Percentiles rank a stretch among this genome's conserved stretches.
These are phyloP conservation scores for Penicillium coffeae DNA, from an alignment of 495 filamentous ascomycete species.

Conservation along the genomic window DNA sequence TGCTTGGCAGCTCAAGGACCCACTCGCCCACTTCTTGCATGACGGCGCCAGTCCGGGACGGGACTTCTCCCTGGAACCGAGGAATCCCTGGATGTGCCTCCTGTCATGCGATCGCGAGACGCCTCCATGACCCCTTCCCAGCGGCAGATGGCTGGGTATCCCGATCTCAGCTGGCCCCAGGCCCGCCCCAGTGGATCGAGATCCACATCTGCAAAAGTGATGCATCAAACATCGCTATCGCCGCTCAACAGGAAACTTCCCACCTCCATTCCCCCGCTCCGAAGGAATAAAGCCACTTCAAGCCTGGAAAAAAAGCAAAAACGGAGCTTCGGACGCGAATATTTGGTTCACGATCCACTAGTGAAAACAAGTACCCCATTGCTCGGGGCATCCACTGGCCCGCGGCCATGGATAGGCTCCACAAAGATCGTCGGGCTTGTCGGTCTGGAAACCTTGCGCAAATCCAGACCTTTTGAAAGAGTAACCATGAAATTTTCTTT, in stretches of 20 bases:
- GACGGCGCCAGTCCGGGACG: background rate
- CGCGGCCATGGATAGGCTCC: background rate
- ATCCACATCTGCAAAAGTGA: background rate
- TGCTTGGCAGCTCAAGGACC: background rate
- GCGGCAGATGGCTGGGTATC: background rate
- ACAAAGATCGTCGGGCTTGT: background rate
- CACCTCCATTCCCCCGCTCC: background rate
- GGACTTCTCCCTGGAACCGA: background rate
- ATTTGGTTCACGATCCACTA: background rate
- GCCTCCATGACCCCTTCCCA: background rate
- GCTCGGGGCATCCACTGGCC: background rate
- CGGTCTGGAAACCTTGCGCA: background rate
- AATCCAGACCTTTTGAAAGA: background rate
- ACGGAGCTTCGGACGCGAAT: background rate
- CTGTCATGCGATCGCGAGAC: background rate
- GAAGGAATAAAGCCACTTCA: background rate
- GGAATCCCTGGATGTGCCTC: background rate
- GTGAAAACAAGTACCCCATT: background rate
- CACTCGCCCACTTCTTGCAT: background rate
- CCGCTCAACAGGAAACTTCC: background rate
- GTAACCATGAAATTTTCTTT: background rate
- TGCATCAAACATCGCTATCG: background rate
- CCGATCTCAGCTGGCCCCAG: background rate
- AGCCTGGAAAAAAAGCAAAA: background rate
- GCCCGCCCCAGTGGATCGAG: background rate